Percentiles rank a stretch among this genome's conserved stretches.
Conservation (phyloP, 352 stramenopile genomes). For the Phytopythium sindhum region DNA sequence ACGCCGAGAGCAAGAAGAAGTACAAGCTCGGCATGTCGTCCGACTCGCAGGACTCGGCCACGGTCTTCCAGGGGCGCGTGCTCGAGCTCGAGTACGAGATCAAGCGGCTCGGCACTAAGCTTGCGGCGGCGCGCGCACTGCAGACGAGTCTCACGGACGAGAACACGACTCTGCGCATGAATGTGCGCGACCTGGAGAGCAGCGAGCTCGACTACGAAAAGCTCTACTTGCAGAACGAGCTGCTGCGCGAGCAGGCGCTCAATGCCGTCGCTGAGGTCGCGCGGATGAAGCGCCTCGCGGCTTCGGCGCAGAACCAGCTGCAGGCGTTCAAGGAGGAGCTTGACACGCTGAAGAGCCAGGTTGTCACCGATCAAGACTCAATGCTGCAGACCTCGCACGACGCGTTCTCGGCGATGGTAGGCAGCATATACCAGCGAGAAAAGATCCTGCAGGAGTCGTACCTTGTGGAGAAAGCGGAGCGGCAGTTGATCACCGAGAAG, state of each 20-base stretch:
- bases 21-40: conserved; percentile 16
- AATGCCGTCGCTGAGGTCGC: conserved; percentile 34
- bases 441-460: conserved; percentile 62
- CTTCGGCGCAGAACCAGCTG: conserved; percentile 25
- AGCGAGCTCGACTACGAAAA: conserved; percentile 46
- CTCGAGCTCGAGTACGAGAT: conserved; percentile 69
- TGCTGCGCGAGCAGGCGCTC: conserved; percentile 54
- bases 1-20: conserved; percentile 39
- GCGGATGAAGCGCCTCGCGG: conserved; percentile 38
- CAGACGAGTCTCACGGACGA: conserved; percentile 74
- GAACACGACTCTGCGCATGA: conserved; percentile 51
- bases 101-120: conserved; percentile 63
- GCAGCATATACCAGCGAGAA: conserved; percentile 47
- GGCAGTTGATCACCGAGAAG: conserved; percentile 83
- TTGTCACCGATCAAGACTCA: conserved; percentile 33
- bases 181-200: conserved; percentile 45
- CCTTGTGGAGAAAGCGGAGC: conserved; percentile 69
- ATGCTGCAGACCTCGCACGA: conserved; percentile 31
- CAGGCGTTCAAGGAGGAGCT: conserved; percentile 35
- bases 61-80: conserved; percentile 53
- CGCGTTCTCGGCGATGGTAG: conserved; percentile 36
- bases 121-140: conserved; percentile 44
- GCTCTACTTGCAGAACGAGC: conserved; percentile 55
- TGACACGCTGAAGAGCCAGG: conserved; percentile 32
- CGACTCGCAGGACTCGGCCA: conserved; percentile 21